Percentiles rank a stretch among this genome's conserved stretches.
phyloP scores from a whole-genome alignment of 2,329 filamentous ascomycete species.

The Sporothrix sp. region DNA sequence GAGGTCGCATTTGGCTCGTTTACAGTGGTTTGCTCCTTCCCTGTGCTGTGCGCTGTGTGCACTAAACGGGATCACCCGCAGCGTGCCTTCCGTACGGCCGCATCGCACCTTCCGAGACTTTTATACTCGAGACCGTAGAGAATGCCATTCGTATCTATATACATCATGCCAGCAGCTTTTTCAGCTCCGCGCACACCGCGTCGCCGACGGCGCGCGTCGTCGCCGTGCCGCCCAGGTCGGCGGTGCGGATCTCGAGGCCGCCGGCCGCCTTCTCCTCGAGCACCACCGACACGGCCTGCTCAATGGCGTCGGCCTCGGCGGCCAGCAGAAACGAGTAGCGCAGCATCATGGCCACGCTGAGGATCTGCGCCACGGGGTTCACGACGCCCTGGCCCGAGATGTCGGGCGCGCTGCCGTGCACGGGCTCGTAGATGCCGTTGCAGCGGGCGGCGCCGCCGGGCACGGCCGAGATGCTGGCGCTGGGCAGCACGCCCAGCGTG shows the following conservation, averaged over 20 bases:
- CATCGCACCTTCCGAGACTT: no score
- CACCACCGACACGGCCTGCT: slow-evolving; percentile 52
- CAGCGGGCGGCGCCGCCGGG: slow-evolving; percentile 27
- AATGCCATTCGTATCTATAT: neutral
- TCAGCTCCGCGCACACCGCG: slow-evolving; percentile 14
- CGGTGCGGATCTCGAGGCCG: slow-evolving; percentile 38
- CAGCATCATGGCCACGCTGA: slow-evolving; percentile 65
- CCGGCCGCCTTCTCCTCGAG: slow-evolving; percentile 42
- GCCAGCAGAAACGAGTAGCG: slow-evolving; percentile 58
- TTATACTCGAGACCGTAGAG: no score
- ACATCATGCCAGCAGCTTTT: slow-evolving; percentile 5
- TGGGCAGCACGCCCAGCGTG: slow-evolving; percentile 35
- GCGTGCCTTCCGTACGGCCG: no score
- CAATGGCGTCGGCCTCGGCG: slow-evolving; percentile 52
- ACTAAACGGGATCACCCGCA: no score
- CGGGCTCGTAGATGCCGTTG: slow-evolving; percentile 70
- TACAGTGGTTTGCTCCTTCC: no score
- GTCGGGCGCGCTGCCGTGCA: slow-evolving; percentile 64
- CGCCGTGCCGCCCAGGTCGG: slow-evolving; percentile 18
- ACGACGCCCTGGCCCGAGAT: slow-evolving; percentile 63
- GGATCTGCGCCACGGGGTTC: slow-evolving; percentile 62
- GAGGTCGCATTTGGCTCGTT: no score
- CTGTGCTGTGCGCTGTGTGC: no score
- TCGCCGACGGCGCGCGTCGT: slow-evolving; percentile 18
- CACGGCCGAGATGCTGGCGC: slow-evolving; percentile 35